These are phyloP conservation scores for Cicer chorassanicum DNA, from an alignment of 306 rosid species.

Conservation along the genomic window DNA sequence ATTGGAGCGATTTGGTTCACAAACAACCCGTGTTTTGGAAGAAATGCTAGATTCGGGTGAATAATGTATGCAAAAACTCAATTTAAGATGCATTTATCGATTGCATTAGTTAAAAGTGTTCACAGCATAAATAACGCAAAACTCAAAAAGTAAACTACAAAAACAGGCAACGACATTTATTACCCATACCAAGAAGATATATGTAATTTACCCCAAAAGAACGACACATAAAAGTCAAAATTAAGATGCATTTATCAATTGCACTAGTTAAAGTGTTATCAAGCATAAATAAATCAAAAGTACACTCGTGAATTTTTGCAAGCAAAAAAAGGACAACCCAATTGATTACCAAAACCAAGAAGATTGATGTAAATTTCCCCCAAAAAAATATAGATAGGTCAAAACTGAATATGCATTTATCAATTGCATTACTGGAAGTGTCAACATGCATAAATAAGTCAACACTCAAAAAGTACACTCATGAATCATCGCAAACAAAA, in stretches of 20 bases:
- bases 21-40: neutral
- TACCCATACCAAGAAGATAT: neutral
- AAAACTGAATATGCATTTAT: neutral
- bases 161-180: neutral
- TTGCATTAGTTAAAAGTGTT: neutral
- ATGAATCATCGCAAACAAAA: neutral
- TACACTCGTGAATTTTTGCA: neutral
- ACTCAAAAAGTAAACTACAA: neutral
- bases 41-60: neutral
- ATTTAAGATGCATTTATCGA: neutral
- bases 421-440: neutral
- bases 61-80: neutral
- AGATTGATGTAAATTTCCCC: neutral
- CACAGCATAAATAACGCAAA: neutral
- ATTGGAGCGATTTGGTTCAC: neutral
- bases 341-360: neutral
- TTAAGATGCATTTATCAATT: conserved; percentile 21
- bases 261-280: neutral
- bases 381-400: neutral
- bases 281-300: conserved; percentile 6
- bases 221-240: neutral
- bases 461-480: neutral
- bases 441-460: neutral
- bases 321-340: neutral
- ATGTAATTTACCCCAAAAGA: neutral